phyloP scores from a whole-genome alignment of 768 basidiomycete genomes.

The Leccinum barrowsii region DNA sequence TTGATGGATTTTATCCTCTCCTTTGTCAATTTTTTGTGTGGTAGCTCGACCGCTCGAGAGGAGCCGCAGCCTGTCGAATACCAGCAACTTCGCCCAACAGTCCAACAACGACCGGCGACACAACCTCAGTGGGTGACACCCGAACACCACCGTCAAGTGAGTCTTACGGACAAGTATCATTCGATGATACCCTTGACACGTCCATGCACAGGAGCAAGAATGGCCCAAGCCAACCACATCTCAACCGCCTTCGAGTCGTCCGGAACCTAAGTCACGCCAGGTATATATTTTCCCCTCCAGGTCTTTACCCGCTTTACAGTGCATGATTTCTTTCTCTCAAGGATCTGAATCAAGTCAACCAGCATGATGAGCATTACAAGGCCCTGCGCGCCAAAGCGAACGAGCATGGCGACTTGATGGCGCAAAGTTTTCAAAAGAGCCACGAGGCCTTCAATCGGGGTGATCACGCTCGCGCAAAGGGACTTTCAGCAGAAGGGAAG shows the following conservation, averaged over 20 bases:
- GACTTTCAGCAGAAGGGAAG: conserved; percentile 78
- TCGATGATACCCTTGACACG: neutral
- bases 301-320: neutral
- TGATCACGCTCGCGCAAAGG: conserved; percentile 78
- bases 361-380: conserved; percentile 65
- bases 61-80: conserved; percentile 2
- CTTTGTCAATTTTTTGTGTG: conserved; percentile 23
- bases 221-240: conserved; percentile 8
- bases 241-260: conserved; percentile 7
- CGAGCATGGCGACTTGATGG: conserved; percentile 78
- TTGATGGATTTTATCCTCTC: conserved; percentile 27
- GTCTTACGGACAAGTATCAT: conserved; percentile 1
- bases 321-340: conserved; percentile 19
- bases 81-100: conserved; percentile 1
- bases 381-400: conserved; percentile 73
- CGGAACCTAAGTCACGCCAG: conserved; percentile 14
- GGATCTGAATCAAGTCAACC: conserved; percentile 62
- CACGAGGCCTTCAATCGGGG: conserved; percentile 71
- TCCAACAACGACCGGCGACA: conserved; percentile 1
- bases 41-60: conserved; percentile 17
- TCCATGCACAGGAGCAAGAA: conserved; percentile 14
- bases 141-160: conserved; percentile 13
- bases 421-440: conserved; percentile 61
- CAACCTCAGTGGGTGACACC: conserved; percentile 2
- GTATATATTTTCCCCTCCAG: conserved; percentile 6